Evolutionary conservation across 495 filamentous ascomycete species (phyloP).

Genomic region (Penicillium salamii): DNA sequence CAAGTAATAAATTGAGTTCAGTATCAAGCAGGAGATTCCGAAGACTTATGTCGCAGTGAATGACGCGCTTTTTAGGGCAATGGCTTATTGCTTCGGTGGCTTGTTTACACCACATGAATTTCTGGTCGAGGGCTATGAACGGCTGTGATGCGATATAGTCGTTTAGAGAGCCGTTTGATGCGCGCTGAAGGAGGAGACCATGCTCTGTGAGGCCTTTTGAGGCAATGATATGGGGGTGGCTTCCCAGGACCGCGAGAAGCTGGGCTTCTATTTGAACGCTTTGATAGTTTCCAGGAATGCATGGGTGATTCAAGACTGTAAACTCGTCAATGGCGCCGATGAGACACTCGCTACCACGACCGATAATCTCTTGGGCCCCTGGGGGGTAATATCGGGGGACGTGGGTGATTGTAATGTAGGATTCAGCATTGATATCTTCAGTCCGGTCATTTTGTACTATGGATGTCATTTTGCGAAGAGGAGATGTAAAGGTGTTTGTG

Average conservation of each 20-base stretch:
- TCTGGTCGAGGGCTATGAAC: background rate
- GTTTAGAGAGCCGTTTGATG: constrained; percentile 10
- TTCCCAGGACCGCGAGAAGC: constrained; percentile 14
- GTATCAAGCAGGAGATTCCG: constrained; percentile 17
- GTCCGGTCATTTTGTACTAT: too few relatives aligned
- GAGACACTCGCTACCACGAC: constrained; percentile 29
- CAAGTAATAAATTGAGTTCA: constrained; percentile 14
- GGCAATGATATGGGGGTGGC: constrained; percentile 16
- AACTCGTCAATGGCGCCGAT: constrained; percentile 33
- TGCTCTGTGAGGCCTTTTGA: constrained; percentile 13
- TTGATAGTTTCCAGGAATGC: constrained; percentile 29
- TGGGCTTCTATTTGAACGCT: constrained; percentile 14
- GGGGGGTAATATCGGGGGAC: constrained; percentile 23
- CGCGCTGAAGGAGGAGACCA: constrained; percentile 16
- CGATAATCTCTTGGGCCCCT: constrained; percentile 33
- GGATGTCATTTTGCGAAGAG: too few relatives aligned
- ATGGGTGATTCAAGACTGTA: constrained; percentile 44
- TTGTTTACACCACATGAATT: background rate
- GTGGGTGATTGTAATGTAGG: background rate
- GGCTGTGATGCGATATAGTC: background rate
- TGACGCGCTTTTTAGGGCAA: background rate
- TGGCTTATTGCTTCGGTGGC: background rate
- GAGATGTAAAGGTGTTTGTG: too few relatives aligned
- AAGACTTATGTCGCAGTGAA: constrained; percentile 19
- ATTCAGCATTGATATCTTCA: background rate